Evolutionary conservation across 768 basidiomycete genomes (phyloP).

Genomic region (Pleurotus djamor): DNA sequence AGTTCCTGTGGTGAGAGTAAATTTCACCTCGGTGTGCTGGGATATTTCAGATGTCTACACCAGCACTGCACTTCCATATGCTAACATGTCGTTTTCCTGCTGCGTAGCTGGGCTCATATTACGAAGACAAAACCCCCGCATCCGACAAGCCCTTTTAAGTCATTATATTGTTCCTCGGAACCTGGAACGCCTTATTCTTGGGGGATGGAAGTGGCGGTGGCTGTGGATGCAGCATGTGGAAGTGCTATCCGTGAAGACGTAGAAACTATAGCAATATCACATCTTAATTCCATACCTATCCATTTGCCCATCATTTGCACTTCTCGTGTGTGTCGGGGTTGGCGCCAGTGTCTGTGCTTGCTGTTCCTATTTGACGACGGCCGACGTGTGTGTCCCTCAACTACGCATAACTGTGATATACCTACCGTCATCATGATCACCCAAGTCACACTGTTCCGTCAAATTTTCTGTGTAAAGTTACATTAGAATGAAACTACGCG

Average conservation of each 20-base stretch:
- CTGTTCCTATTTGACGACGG: no score
- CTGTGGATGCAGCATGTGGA: slow-evolving; percentile 7
- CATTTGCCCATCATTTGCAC: no score
- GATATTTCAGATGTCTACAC: neutral
- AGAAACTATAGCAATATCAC: slow-evolving; percentile 1
- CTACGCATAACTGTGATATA: neutral
- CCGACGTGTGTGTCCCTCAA: no score
- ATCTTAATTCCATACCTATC: neutral
- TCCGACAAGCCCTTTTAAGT: slow-evolving; percentile 82
- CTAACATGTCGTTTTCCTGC: neutral
- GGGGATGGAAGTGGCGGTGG: slow-evolving; percentile 11
- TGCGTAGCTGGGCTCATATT: slow-evolving; percentile 64
- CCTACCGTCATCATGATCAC: neutral
- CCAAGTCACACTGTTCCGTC: neutral
- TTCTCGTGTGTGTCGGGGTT: no score
- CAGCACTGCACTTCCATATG: neutral
- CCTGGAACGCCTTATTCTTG: slow-evolving; percentile 16
- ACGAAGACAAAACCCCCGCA: slow-evolving; percentile 75
- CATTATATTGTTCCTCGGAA: slow-evolving; percentile 6
- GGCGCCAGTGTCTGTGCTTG: no score
- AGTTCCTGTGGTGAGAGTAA: slow-evolving; percentile 64
- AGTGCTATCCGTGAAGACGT: neutral
- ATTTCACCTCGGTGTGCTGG: neutral
- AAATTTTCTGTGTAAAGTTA: slow-evolving; percentile 1
- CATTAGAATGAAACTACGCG: neutral